These are phyloP conservation scores for Skeletonema costatum DNA, from an alignment of 108 stramenopile species.

Conservation along the genomic window DNA sequence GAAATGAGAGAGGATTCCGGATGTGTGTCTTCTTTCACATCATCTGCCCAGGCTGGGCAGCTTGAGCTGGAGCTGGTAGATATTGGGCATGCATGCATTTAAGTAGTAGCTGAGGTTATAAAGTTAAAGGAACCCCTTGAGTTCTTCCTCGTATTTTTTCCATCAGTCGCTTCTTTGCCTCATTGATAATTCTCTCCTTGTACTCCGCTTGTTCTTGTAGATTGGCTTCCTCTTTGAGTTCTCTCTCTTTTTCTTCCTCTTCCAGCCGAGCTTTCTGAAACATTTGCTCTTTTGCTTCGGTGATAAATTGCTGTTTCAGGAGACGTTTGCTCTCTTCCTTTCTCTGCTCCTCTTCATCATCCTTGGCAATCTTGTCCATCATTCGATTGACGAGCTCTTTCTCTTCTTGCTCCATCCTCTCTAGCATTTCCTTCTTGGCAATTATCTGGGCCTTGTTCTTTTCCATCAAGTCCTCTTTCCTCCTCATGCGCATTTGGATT, in stretches of 20 bases:
- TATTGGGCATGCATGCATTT: too few species aligned
- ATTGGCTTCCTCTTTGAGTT: conserved; percentile 33
- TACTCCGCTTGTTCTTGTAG: conserved; percentile 51
- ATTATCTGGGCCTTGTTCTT: conserved; percentile 54
- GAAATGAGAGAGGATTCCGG: too few species aligned
- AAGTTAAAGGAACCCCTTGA: conserved; percentile 52
- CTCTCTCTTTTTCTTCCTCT: conserved; percentile 48
- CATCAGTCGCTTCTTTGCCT: conserved; percentile 55
- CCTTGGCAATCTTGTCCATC: conserved; percentile 63
- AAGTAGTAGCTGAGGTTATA: background rate
- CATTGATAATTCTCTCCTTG: conserved; percentile 51
- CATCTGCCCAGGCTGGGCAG: too few species aligned
- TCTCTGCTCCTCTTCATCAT: conserved; percentile 53
- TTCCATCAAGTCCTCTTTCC: conserved; percentile 56
- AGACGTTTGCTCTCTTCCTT: conserved; percentile 33
- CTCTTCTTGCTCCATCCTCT: conserved; percentile 62
- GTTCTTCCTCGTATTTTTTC: conserved; percentile 57
- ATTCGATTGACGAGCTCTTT: conserved; percentile 59
- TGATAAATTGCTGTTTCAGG: conserved; percentile 51
- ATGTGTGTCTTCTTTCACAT: too few species aligned
- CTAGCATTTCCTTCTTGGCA: conserved; percentile 57
- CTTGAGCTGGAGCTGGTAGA: too few species aligned
- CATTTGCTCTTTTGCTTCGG: conserved; percentile 46
- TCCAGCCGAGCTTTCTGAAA: conserved; percentile 42
- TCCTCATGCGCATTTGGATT: conserved; percentile 22